Base-by-base conservation (phyloP, 202 grass and related monocot genomes). In the Miscanthus sacchariflorus region DNA sequence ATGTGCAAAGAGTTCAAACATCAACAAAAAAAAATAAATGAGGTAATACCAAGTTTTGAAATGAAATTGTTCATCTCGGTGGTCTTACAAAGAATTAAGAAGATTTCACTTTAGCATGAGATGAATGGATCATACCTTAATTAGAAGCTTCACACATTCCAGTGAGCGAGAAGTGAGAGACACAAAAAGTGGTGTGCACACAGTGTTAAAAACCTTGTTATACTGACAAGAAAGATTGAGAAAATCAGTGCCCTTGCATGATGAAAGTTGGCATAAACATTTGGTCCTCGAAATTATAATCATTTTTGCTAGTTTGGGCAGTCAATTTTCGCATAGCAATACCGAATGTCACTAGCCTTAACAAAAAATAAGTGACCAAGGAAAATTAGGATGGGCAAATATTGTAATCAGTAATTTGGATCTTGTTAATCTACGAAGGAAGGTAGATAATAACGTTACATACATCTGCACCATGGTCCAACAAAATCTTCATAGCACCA, bases 401-500 rank as follows among this genome's bases (percentile, higher is more conserved):
- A 19, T 71, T 58, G 19, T 33, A 42, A 64, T 64, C 19, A 14
- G 36, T 46, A 28, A 81, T 30, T 5, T 35, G 14, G 27, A 33
- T 33, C 21, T 42, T 69, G 17, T 50, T 68, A 33, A 48, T 19
- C 46, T 54, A 54, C 12, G 2, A 80, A 44, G 7, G 38, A 43
- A 45, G 18, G 5, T 50, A 72, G 2, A 81, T 0, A 81, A n/a
- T 28, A 11, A 82, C 9, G 19, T 56, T 49, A 70, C 67, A 0
- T 82, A 71, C 80, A 71, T 89, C 73, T 77, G 73, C 43, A 25
- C 3, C 17, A 21, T 88, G 81, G 23, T 84, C 74, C 74, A 83
- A 84, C 80, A 88, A 88, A 78, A 83, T 83, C 80, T 83, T 83
- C 80, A 35, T 12, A 74, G 46, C 52, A 78, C 54, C 27, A 61